Evolutionary conservation across 345 rosid species (phyloP).

Genomic region (Lumnitzera littorea): DNA sequence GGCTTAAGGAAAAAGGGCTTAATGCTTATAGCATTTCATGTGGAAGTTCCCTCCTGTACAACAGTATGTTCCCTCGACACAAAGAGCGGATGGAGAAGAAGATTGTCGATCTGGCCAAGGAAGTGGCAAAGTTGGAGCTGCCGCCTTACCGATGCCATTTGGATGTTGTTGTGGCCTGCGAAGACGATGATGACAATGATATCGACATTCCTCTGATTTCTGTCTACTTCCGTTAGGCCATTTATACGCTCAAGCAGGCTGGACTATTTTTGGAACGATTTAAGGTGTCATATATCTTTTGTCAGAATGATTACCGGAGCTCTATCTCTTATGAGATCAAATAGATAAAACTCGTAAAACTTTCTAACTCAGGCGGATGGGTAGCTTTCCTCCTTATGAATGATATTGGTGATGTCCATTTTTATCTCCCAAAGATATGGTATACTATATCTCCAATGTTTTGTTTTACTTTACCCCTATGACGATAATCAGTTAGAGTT

Average conservation of each 20-base stretch:
- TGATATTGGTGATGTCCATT: no score
- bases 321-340: no score
- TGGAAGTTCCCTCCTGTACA: constrained; percentile 80
- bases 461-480: no score
- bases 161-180: constrained; percentile 92
- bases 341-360: no score
- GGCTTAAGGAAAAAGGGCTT: constrained; percentile 75
- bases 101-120: constrained; percentile 74
- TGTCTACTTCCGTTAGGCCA: constrained; percentile 50
- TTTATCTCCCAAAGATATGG: no score
- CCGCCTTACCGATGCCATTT: constrained; percentile 64
- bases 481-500: no score
- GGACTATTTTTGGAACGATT: neutral
- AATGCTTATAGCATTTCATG: constrained; percentile 90
- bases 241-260: neutral
- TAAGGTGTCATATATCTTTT: no score
- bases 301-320: no score
- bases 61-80: constrained; percentile 84
- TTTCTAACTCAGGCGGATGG: no score
- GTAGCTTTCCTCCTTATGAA: no score
- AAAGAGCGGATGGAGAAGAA: constrained; percentile 73
- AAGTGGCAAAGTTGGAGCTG: constrained; percentile 76
- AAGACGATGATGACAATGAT: constrained; percentile 76
- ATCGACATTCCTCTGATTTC: constrained; percentile 86
- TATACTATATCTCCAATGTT: no score